Percentiles rank a stretch among this genome's conserved stretches.
Conservation (phyloP, 345 rosid species). For the Lepidium africanum region DNA sequence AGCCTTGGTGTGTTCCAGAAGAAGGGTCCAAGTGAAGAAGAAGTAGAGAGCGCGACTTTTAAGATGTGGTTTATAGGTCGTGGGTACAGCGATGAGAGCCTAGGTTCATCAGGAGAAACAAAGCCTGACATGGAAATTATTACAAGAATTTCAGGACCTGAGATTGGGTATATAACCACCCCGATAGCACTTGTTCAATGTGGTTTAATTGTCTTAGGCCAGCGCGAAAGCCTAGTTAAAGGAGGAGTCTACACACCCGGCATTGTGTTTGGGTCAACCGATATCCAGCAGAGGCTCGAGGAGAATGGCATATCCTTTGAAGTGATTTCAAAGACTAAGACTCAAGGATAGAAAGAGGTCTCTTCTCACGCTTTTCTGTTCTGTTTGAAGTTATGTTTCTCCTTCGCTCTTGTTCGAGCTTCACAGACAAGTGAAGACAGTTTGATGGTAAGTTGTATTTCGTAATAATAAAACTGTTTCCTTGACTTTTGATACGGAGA, state of each 20-base stretch:
- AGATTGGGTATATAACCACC: conserved; percentile 75
- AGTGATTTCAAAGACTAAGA: conserved; percentile 46
- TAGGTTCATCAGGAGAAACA: conserved; percentile 32
- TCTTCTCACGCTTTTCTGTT: conserved; percentile 1
- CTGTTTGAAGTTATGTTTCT: conserved; percentile 3
- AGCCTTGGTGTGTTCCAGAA: conserved; percentile 77
- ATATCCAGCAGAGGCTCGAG: conserved; percentile 60
- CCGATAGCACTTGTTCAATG: conserved; percentile 66
- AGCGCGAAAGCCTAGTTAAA: conserved; percentile 51
- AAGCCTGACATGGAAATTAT: conserved; percentile 61
- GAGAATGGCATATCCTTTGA: conserved; percentile 77
- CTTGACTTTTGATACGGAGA: background rate
- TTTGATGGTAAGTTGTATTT: background rate
- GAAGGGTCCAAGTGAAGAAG: conserved; percentile 77
- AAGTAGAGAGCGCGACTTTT: conserved; percentile 68
- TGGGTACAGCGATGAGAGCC: conserved; percentile 51
- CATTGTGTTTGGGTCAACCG: conserved; percentile 66
- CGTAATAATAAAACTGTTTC: background rate
- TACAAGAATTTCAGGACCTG: conserved; percentile 79
- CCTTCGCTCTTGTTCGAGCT: background rate
- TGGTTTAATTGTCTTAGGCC: conserved; percentile 49
- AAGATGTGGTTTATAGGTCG: conserved; percentile 87
- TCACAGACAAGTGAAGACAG: background rate
- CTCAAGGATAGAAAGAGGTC: conserved; percentile 18
- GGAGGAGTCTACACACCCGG: conserved; percentile 84